These are phyloP conservation scores for Lophiotrema nucula DNA, from an alignment of 495 filamentous ascomycete genomes.

Conservation along the genomic window DNA sequence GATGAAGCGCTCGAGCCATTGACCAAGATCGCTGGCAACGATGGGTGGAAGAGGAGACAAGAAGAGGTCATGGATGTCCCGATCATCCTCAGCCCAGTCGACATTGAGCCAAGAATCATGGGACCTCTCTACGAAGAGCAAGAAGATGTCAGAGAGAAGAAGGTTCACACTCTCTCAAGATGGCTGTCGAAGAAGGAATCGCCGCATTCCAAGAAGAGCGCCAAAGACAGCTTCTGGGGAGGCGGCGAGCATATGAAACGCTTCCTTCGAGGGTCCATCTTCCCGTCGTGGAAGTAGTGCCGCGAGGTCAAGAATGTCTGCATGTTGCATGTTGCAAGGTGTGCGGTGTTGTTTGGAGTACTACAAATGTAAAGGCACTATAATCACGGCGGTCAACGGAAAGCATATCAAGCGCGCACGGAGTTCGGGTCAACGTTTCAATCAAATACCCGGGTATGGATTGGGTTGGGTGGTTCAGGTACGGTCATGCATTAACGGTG, in stretches of 20 bases:
- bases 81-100: conserved; percentile 32
- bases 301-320: not conserved
- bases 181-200: conserved; percentile 25
- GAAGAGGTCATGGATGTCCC: conserved; percentile 45
- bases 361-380: not conserved
- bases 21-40: conserved; percentile 54
- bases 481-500: not conserved
- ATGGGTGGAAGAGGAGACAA: conserved; percentile 51
- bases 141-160: conserved; percentile 7
- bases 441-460: not conserved
- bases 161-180: conserved; percentile 7
- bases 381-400: not conserved
- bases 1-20: conserved; percentile 71
- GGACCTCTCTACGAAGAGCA: conserved; percentile 17
- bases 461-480: not conserved
- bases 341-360: not conserved
- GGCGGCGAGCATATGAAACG: conserved; percentile 48
- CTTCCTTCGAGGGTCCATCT: conserved; percentile 41
- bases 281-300: conserved; percentile 43
- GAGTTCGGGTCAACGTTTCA: not conserved
- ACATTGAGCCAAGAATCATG: conserved; percentile 29
- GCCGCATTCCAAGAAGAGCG: conserved; percentile 36
- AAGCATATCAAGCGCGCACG: not conserved
- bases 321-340: not conserved
- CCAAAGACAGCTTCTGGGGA: conserved; percentile 42